Conservation (phyloP, 768 basidiomycete genomes). For the Panus rudis region DNA sequence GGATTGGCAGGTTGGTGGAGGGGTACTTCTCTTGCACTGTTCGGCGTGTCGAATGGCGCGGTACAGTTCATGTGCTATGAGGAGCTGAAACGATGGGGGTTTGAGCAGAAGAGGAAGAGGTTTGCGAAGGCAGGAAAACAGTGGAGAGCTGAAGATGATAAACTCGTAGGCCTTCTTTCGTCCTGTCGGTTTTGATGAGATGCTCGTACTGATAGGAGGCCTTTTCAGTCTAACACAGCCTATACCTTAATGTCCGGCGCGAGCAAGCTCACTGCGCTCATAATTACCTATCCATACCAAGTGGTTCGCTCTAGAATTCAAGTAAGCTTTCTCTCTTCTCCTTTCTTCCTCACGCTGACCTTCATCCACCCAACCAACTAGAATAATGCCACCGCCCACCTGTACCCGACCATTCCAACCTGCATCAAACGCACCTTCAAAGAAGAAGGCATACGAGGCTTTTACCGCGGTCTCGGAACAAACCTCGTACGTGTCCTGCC, state of each 20-base stretch:
- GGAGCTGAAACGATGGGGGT: slow-evolving; percentile 88
- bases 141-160: slow-evolving; percentile 73
- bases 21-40: slow-evolving; percentile 80
- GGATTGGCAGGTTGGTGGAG: slow-evolving; percentile 78
- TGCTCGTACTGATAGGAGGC: slow-evolving; percentile 1
- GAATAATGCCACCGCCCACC: slow-evolving; percentile 58
- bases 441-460: slow-evolving; percentile 75
- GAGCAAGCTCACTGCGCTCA: slow-evolving; percentile 81
- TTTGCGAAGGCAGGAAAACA: slow-evolving; percentile 52
- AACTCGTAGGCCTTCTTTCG: slow-evolving; percentile 69
- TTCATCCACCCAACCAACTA: slow-evolving; percentile 21
- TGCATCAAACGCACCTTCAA: slow-evolving; percentile 77
- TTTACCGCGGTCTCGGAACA: slow-evolving; percentile 92
- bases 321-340: slow-evolving; percentile 34
- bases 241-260: slow-evolving; percentile 91
- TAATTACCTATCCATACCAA: slow-evolving; percentile 93
- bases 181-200: no score
- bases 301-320: slow-evolving; percentile 93
- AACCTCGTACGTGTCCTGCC: slow-evolving; percentile 93
- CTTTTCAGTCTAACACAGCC: slow-evolving; percentile 73
- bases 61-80: slow-evolving; percentile 96
- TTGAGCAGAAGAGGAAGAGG: slow-evolving; percentile 65
- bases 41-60: slow-evolving; percentile 92
- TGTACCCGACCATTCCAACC: slow-evolving; percentile 80
- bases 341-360: slow-evolving; percentile 1